A percentile compares a stretch with the other conserved stretches of the same genome.
phyloP scores from a whole-genome alignment of 73 alveolate species.

The Paramecium caudatum region DNA sequence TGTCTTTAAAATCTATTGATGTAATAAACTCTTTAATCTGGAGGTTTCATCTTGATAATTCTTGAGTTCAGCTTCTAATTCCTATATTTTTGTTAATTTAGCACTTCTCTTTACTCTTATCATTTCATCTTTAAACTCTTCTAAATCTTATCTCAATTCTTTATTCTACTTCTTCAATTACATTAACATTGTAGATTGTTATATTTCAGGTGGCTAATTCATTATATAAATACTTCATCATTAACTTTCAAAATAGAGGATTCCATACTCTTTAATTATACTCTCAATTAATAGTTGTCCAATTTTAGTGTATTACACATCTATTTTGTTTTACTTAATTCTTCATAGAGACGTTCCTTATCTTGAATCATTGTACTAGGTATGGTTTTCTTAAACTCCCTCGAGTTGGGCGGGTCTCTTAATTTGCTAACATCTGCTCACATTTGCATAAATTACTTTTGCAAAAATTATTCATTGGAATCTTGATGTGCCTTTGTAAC shows the following conservation, averaged over 20 bases:
- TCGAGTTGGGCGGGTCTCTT: constrained; percentile 61
- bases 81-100: constrained; percentile 44
- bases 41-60: background rate
- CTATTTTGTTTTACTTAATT: constrained; percentile 48
- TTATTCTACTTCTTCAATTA: constrained; percentile 61
- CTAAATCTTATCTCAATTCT: constrained; percentile 55
- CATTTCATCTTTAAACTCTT: constrained; percentile 48
- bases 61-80: constrained; percentile 64
- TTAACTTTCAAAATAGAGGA: background rate
- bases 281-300: constrained; percentile 39
- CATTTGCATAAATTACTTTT: background rate
- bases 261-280: constrained; percentile 40
- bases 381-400: constrained; percentile 57
- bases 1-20: constrained; percentile 17
- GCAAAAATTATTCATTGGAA: constrained; percentile 41
- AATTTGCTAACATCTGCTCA: background rate
- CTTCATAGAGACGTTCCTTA: constrained; percentile 63
- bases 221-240: background rate
- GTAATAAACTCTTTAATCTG: background rate
- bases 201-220: background rate
- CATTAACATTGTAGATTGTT: background rate
- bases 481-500: constrained; percentile 41
- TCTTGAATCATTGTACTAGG: constrained; percentile 43
- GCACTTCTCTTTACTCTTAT: constrained; percentile 60
- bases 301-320: background rate